Conservation (phyloP, 768 basidiomycete species). For the Russula earlei region DNA sequence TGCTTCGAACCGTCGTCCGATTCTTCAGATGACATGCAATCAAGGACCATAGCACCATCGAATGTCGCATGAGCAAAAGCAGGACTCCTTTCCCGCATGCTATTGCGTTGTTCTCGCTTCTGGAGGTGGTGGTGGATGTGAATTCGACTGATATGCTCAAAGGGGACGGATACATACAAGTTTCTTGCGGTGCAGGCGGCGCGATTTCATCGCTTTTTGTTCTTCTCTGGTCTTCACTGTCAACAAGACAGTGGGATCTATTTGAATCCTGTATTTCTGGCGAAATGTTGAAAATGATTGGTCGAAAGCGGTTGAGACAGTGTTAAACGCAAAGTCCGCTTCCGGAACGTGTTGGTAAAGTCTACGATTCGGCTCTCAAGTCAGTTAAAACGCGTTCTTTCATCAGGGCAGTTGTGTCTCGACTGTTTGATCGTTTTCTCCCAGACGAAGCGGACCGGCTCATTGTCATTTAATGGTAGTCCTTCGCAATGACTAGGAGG, state of each 20-base stretch:
- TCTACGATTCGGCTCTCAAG: slow-evolving; percentile 43
- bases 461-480: slow-evolving; percentile 31
- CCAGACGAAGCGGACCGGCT: slow-evolving; percentile 73
- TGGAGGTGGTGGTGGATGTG: slow-evolving; percentile 23
- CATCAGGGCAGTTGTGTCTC: slow-evolving; percentile 63
- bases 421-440: slow-evolving; percentile 70
- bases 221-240: slow-evolving; percentile 47
- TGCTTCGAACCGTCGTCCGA: slow-evolving; percentile 44
- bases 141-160: background rate
- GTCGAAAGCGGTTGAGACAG: slow-evolving; percentile 54
- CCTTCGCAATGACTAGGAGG: slow-evolving; percentile 58
- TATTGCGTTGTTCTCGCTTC: slow-evolving; percentile 63
- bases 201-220: slow-evolving; percentile 49
- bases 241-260: slow-evolving; percentile 37
- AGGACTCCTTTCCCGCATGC: slow-evolving; percentile 43
- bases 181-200: slow-evolving; percentile 54
- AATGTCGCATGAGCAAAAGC: slow-evolving; percentile 54
- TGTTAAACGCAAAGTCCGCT: slow-evolving; percentile 56
- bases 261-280: slow-evolving; percentile 56
- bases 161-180: slow-evolving; percentile 37
- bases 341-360: slow-evolving; percentile 55
- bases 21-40: slow-evolving; percentile 79
- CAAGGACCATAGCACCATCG: slow-evolving; percentile 59
- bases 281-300: slow-evolving; percentile 61
- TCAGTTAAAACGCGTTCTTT: slow-evolving; percentile 54